Percentiles rank a stretch among this genome's conserved stretches.
phyloP scores from a whole-genome alignment of 1,284 basidiomycete genomes.

The Moesziomyces sp. region DNA sequence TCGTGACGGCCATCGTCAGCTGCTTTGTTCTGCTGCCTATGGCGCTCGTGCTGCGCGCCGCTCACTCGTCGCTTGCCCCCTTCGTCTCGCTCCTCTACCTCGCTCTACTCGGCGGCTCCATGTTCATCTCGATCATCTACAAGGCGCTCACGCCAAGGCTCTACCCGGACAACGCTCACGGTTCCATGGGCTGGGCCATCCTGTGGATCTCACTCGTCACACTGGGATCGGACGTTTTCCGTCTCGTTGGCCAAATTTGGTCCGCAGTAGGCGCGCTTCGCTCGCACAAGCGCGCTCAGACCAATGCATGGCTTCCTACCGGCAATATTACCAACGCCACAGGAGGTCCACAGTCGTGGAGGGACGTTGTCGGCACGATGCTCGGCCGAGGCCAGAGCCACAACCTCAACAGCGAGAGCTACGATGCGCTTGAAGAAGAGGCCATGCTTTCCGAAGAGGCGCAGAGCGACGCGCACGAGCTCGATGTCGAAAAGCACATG shows the following conservation, averaged over 20 bases:
- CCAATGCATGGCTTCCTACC: slow-evolving; percentile 13
- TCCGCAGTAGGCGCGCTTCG: slow-evolving; percentile 12
- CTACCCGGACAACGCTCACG: slow-evolving; percentile 59
- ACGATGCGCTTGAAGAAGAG: slow-evolving; percentile 40
- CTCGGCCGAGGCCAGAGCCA: slow-evolving; percentile 15
- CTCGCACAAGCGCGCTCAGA: slow-evolving; percentile 5
- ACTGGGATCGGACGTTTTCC: slow-evolving; percentile 50
- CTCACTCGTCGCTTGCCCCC: slow-evolving; percentile 53
- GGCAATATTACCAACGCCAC: background rate
- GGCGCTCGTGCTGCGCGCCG: slow-evolving; percentile 56
- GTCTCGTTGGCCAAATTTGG: slow-evolving; percentile 37
- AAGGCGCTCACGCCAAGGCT: slow-evolving; percentile 58
- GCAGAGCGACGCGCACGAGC: slow-evolving; percentile 28
- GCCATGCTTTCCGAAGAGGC: slow-evolving; percentile 35
- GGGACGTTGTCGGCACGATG: slow-evolving; percentile 17
- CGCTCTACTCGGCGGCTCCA: slow-evolving; percentile 33
- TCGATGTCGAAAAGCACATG: slow-evolving; percentile 32
- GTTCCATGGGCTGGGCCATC: slow-evolving; percentile 51
- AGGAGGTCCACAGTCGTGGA: slow-evolving; percentile 14
- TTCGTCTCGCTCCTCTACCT: slow-evolving; percentile 54
- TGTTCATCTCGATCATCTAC: slow-evolving; percentile 58
- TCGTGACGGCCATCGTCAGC: slow-evolving; percentile 48
- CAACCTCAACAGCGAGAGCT: slow-evolving; percentile 14
- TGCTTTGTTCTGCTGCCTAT: slow-evolving; percentile 62
- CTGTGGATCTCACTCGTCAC: slow-evolving; percentile 53